These are phyloP conservation scores for Madurella fahalii DNA, from an alignment of 2,329 filamentous ascomycete genomes.

Conservation along the genomic window DNA sequence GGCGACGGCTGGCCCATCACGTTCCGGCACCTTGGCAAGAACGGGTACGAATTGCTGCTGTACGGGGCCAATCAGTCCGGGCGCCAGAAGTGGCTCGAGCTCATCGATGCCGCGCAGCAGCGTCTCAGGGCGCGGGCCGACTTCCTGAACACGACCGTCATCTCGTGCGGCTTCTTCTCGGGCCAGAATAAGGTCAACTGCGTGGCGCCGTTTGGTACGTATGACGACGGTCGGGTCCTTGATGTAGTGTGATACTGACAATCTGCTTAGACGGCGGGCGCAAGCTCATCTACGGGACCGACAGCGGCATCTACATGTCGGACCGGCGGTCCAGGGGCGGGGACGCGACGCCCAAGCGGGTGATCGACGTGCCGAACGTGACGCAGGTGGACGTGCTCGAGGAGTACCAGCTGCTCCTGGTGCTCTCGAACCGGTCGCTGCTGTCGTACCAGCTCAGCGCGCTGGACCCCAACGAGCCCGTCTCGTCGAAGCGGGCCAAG, in stretches of 20 bases:
- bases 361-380: conserved; percentile 80
- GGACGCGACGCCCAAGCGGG: conserved; percentile 67
- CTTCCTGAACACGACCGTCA: conserved; percentile 74
- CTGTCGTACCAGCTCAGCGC: conserved; percentile 85
- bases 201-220: conserved; percentile 81
- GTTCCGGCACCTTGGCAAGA: conserved; percentile 92
- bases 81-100: conserved; percentile 94
- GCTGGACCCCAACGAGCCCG: conserved; percentile 76
- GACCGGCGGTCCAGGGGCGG: conserved; percentile 83
- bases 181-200: conserved; percentile 84
- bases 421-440: conserved; percentile 88
- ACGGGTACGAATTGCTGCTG: conserved; percentile 86
- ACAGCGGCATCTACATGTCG: conserved; percentile 87
- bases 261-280: conserved; percentile 76
- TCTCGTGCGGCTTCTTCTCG: conserved; percentile 58
- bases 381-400: conserved; percentile 96
- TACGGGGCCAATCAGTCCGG: conserved; percentile 82
- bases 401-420: conserved; percentile 86
- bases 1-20: conserved; percentile 87
- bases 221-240: background rate
- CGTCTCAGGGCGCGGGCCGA: conserved; percentile 81
- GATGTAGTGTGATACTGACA: conserved; percentile 16
- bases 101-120: conserved; percentile 86
- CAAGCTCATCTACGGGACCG: conserved; percentile 91
- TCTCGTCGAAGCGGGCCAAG: conserved; percentile 78